Conservation (phyloP, 441 rosid genomes). For the Bruguiera hainesii region DNA sequence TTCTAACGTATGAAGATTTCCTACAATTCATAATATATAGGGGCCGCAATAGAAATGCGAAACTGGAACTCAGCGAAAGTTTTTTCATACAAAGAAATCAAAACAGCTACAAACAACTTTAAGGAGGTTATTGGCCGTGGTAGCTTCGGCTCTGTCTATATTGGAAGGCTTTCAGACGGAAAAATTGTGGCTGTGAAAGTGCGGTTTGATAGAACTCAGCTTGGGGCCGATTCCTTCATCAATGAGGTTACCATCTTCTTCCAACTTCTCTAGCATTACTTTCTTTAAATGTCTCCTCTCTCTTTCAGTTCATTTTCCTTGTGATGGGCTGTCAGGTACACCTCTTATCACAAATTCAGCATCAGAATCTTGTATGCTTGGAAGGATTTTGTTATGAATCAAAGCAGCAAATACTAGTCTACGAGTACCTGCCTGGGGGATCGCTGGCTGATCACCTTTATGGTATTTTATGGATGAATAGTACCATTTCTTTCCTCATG, state of each 20-base stretch:
- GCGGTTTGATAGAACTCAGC: slow-evolving; percentile 73
- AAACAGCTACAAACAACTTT: slow-evolving; percentile 68
- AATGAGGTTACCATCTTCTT: slow-evolving; percentile 55
- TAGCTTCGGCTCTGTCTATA: slow-evolving; percentile 88
- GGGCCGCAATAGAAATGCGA: slow-evolving; percentile 52
- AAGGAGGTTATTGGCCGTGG: slow-evolving; percentile 86
- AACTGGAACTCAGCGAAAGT: slow-evolving; percentile 82
- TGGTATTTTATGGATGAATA: slow-evolving; percentile 39
- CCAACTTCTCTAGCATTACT: slow-evolving; percentile 7
- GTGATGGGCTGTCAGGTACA: slow-evolving; percentile 45
- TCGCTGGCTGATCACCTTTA: slow-evolving; percentile 82
- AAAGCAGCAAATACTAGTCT: slow-evolving; percentile 81
- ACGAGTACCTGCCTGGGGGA: slow-evolving; percentile 86
- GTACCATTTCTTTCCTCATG: not conserved
- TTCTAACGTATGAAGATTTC: not conserved
- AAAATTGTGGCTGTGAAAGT: slow-evolving; percentile 87
- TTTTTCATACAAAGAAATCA: slow-evolving; percentile 80
- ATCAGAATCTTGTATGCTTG: slow-evolving; percentile 81
- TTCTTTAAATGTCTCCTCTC: not conserved
- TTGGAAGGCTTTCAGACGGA: slow-evolving; percentile 76
- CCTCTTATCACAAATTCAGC: slow-evolving; percentile 70
- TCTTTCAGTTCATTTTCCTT: not conserved
- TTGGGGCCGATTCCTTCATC: slow-evolving; percentile 90
- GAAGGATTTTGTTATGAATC: slow-evolving; percentile 88
- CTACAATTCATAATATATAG: slow-evolving; percentile 27